Conservation (phyloP, 1,139 yeast genomes). For the Yamadazyma sp. region DNA sequence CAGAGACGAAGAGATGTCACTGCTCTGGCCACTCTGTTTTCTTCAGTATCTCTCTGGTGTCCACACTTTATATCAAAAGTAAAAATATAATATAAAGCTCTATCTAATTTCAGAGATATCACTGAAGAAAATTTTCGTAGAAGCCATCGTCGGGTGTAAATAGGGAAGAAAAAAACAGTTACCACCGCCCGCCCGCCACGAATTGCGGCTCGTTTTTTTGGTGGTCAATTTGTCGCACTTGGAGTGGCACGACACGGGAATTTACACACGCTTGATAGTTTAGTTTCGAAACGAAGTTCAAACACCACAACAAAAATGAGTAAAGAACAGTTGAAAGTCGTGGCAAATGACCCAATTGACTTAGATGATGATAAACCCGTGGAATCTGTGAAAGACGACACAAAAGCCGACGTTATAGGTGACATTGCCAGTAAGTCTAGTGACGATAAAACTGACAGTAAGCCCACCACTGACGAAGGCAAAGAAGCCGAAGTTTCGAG, state of each 20-base stretch:
- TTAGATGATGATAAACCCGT: slow-evolving; percentile 15
- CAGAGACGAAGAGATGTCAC: not conserved
- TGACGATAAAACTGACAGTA: slow-evolving; percentile 2
- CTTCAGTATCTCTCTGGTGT: slow-evolving; percentile 11
- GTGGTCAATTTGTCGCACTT: not conserved
- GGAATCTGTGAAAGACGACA: not conserved
- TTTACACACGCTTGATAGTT: not conserved
- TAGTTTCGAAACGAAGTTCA: not conserved
- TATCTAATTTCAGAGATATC: slow-evolving; percentile 53
- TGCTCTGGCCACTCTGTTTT: not conserved
- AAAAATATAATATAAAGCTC: slow-evolving; percentile 49
- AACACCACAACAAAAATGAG: slow-evolving; percentile 6
- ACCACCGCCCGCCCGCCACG: too few species aligned
- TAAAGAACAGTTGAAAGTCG: slow-evolving; percentile 31
- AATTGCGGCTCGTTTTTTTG: not conserved
- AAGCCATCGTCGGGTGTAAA: too few species aligned
- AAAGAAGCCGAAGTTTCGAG: slow-evolving; percentile 1
- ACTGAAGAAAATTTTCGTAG: slow-evolving; percentile 9
- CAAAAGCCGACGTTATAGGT: not conserved
- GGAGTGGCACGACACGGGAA: not conserved
- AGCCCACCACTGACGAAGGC: slow-evolving; percentile 3
- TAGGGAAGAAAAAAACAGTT: too few species aligned
- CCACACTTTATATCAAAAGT: slow-evolving; percentile 53
- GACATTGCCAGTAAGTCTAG: not conserved
- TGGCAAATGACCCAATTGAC: slow-evolving; percentile 36